A percentile compares a stretch with the other conserved stretches of the same genome.
These are phyloP conservation scores for Apophysomyces elegans DNA, from an alignment of 371 early-diverging fungal genomes.

Conservation along the genomic window DNA sequence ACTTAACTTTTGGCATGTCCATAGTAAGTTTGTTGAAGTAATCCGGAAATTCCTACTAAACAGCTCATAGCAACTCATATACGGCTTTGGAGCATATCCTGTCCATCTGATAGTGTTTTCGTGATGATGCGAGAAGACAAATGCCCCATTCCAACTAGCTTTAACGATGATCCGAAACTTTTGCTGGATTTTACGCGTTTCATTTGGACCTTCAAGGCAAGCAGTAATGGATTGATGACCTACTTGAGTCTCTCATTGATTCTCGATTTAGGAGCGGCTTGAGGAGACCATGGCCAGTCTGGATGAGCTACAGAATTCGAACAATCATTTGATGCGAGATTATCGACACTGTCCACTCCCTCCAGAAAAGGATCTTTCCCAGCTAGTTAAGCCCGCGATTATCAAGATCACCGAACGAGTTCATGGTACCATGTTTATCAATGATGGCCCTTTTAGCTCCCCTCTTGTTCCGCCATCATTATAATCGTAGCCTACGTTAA, in stretches of 20 bases:
- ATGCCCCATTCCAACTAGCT: conserved; percentile 4
- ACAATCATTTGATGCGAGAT: not conserved
- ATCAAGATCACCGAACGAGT: conserved; percentile 13
- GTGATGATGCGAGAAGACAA: conserved; percentile 12
- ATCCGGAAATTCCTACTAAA: not conserved
- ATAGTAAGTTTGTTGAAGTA: conserved; percentile 15
- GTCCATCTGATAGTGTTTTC: conserved; percentile 5
- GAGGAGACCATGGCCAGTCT: not conserved
- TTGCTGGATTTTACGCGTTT: conserved; percentile 13
- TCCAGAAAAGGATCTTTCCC: conserved; percentile 6
- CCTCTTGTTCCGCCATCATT: not conserved
- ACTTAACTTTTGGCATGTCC: conserved; percentile 11
- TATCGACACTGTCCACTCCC: conserved; percentile 4
- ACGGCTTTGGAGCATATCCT: conserved; percentile 12
- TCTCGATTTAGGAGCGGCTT: not conserved
- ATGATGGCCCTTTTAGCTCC: not conserved
- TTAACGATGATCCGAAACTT: conserved; percentile 9
- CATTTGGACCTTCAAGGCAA: conserved; percentile 12
- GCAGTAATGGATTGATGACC: not conserved
- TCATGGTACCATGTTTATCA: not conserved
- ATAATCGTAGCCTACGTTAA: not conserved
- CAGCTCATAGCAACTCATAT: conserved; percentile 9
- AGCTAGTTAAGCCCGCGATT: conserved; percentile 8
- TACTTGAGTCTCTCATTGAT: not conserved
- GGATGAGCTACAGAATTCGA: not conserved